phyloP scores from a whole-genome alignment of 1,139 yeast genomes.

The Pichia terricola region DNA sequence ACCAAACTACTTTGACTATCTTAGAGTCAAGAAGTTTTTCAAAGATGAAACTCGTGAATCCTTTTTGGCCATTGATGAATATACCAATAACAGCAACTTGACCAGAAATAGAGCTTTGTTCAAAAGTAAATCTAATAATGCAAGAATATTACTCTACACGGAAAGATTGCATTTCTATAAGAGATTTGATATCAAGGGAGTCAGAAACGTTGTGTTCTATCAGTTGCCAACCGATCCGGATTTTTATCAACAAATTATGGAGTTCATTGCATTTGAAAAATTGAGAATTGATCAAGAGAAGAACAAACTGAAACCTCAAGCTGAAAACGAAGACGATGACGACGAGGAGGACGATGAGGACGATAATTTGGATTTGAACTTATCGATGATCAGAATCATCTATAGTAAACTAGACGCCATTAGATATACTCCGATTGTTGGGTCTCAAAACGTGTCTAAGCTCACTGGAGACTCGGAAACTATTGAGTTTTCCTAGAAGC shows the following conservation, averaged over 20 bases:
- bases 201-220: slow-evolving; percentile 70
- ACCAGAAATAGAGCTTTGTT: slow-evolving; percentile 67
- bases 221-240: slow-evolving; percentile 78
- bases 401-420: slow-evolving; percentile 79
- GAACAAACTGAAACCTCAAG: slow-evolving; percentile 2
- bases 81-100: slow-evolving; percentile 60
- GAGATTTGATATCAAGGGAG: slow-evolving; percentile 80
- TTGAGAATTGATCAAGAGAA: slow-evolving; percentile 29
- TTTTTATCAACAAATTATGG: slow-evolving; percentile 69
- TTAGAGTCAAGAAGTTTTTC: slow-evolving; percentile 67
- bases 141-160: slow-evolving; percentile 70
- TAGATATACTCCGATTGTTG: slow-evolving; percentile 75
- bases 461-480: slow-evolving; percentile 63
- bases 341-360: slow-evolving; percentile 24
- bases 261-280: slow-evolving; percentile 41
- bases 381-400: slow-evolving; percentile 55
- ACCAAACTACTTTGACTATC: slow-evolving; percentile 81
- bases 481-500: slow-evolving; percentile 43
- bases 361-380: slow-evolving; percentile 45
- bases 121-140: slow-evolving; percentile 23
- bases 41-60: slow-evolving; percentile 51
- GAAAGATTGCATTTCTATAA: slow-evolving; percentile 92
- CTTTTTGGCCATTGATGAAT: slow-evolving; percentile 73
- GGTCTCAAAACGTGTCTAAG: slow-evolving; percentile 64
- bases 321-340: slow-evolving; percentile 16